These are phyloP conservation scores for Apiospora koreana DNA, from an alignment of 2,329 filamentous ascomycete species.

Conservation along the genomic window DNA sequence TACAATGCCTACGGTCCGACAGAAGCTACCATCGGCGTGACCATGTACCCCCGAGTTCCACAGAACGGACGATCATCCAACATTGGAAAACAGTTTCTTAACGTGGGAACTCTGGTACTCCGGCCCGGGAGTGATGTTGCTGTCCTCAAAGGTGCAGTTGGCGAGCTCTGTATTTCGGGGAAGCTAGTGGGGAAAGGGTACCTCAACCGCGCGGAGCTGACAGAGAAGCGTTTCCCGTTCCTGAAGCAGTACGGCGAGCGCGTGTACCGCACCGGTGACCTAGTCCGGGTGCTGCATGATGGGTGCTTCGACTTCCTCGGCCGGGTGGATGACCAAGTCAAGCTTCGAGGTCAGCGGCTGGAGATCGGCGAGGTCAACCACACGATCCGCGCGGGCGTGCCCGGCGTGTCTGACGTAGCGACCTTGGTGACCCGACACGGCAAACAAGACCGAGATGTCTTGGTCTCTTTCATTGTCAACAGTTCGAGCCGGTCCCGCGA, in stretches of 20 bases:
- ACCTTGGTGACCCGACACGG: slow-evolving; percentile 74
- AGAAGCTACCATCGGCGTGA: slow-evolving; percentile 89
- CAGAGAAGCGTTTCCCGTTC: slow-evolving; percentile 71
- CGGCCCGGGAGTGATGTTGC: slow-evolving; percentile 67
- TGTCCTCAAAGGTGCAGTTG: slow-evolving; percentile 76
- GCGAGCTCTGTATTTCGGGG: slow-evolving; percentile 87
- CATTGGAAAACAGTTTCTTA: slow-evolving; percentile 83
- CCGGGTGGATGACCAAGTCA: slow-evolving; percentile 87
- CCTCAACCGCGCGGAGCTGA: slow-evolving; percentile 77
- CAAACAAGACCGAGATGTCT: slow-evolving; percentile 75
- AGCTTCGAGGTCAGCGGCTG: slow-evolving; percentile 83
- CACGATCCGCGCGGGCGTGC: slow-evolving; percentile 65
- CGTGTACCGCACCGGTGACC: slow-evolving; percentile 85
- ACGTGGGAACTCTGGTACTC: slow-evolving; percentile 83
- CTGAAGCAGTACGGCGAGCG: slow-evolving; percentile 57
- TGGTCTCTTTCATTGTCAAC: slow-evolving; percentile 73
- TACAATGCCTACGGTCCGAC: slow-evolving; percentile 94
- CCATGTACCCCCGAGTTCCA: slow-evolving; percentile 83
- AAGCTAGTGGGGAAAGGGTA: slow-evolving; percentile 89
- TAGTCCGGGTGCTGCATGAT: slow-evolving; percentile 80
- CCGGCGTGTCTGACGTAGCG: slow-evolving; percentile 65
- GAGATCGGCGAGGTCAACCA: slow-evolving; percentile 93
- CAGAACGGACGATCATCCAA: slow-evolving; percentile 79
- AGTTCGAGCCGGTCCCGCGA: not conserved
- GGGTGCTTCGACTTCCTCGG: slow-evolving; percentile 86